A percentile compares a stretch with the other conserved stretches of the same genome.
These are phyloP conservation scores for Pseudozyma sp. DNA, from an alignment of 1,284 basidiomycete species.

Conservation along the genomic window DNA sequence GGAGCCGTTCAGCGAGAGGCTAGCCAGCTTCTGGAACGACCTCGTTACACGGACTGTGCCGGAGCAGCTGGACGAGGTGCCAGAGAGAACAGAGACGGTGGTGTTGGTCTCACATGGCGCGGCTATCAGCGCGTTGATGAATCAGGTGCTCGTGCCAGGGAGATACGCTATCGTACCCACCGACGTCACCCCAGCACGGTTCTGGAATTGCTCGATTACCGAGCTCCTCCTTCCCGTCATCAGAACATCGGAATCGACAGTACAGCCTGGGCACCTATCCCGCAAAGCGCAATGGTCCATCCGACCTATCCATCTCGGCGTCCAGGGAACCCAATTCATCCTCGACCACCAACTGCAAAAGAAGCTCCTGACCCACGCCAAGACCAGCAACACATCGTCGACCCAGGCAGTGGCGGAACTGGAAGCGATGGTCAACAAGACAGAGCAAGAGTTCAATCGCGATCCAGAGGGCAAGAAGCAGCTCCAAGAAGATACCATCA, in stretches of 20 bases:
- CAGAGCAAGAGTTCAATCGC: constrained; percentile 29
- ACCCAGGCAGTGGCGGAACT: constrained; percentile 9
- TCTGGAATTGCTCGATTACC: constrained; percentile 67
- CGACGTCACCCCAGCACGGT: constrained; percentile 36
- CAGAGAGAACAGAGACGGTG: constrained; percentile 40
- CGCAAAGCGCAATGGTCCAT: constrained; percentile 34
- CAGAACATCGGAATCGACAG: constrained; percentile 6
- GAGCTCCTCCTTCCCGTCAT: constrained; percentile 52
- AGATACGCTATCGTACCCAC: constrained; percentile 42
- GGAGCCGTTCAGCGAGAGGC: constrained; percentile 44
- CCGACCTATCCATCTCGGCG: constrained; percentile 37
- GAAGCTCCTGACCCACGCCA: constrained; percentile 9
- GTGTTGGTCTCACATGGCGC: constrained; percentile 64
- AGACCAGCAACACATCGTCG: not conserved
- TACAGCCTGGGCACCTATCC: constrained; percentile 11
- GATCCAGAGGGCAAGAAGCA: constrained; percentile 27
- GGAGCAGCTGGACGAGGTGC: not conserved
- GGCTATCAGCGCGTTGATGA: constrained; percentile 59
- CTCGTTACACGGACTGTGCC: constrained; percentile 21
- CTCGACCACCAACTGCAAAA: constrained; percentile 44
- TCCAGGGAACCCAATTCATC: constrained; percentile 41
- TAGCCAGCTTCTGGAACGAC: constrained; percentile 59
- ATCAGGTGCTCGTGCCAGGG: constrained; percentile 50
- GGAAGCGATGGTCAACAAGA: constrained; percentile 26
- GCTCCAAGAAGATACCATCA: constrained; percentile 33